Evolutionary conservation across 108 stramenopile species (phyloP), one percentile per base, ranked within the genome.

Genomic region (Fragilariopsis cylindrus): DNA sequence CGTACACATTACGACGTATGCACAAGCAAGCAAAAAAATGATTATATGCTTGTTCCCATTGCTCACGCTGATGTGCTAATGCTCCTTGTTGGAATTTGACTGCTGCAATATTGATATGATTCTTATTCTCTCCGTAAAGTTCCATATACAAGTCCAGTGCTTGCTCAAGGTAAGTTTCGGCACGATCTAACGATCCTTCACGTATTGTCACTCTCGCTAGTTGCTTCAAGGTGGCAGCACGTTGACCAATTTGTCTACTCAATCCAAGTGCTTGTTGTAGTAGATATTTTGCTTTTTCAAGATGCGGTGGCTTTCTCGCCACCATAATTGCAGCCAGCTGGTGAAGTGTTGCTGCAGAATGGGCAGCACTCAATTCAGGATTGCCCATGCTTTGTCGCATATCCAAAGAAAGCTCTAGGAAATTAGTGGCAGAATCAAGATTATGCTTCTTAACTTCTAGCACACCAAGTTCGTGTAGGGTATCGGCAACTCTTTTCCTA

Each of bases 41-140:
- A 18, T 43, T 44, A 72, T 80, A 83, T 2, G 89, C 89, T 39
- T 87, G 69, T 7, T 87, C 84, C n/a, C 81, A 72, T 54, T 81
- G 74, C 55, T 87, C 86, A 4, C 84, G 70, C 60, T 90, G 89
- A 7, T 76, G 69, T 3, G 86, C 86, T 13, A 90, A 74, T 4
- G 86, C 86, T 53, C 89, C 89, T 56, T 84, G 84, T 76, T 90
- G 89, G 73, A 87, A 90, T 54, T 85, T 82, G 12, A 90, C 89
- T 4, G 86, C 83, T 3, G 89, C 89, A 48, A 90, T 74, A 55
- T 90, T 90, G 41, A 90, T 87, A 57, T 90, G 89, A 7, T 72
- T 49, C 49, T 69, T 81, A 50, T 75, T 84, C 49, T 89, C 84
- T 39, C 83, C 85, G 49, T 84, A 87, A n/a, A 89, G 71, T 55